Base-by-base conservation (phyloP, 352 stramenopile species). In the Globisporangium acanthophoron region DNA sequence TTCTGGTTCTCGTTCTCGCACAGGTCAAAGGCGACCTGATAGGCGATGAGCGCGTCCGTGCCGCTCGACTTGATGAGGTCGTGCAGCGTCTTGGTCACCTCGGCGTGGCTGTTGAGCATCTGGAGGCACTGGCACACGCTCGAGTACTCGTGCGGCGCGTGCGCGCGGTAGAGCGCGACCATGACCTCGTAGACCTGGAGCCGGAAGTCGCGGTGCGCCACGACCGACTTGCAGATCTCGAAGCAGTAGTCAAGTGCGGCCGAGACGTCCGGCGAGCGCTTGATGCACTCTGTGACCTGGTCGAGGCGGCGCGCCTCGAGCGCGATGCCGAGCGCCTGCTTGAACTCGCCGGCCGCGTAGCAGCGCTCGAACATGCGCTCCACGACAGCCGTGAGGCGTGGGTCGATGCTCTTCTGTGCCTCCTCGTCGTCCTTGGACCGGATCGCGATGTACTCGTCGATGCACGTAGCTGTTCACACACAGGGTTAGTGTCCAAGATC, bases 11-110 rank as follows among this genome's bases (percentile, higher is more conserved):
- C 97, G 55, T 96, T 98, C 71, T 99, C 97, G 15, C 96, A 87
- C 8, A 99, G 62, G 75, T 99, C 96, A 67, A 99, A 99, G 21
- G 92, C 97, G 15, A 99, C 85, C 67, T 99, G 97, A 69, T 97
- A 98, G 27, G 95, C 97, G 35, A 98, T 63, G 37, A 99, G 80
- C 37, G 69, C 80, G 59, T 92, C 72, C 50, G 91, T 68, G 27
- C 88, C 78, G 29, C 53, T 80, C 31, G 71, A 73, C 35, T 85
- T 79, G 31, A 98, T 60, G 24, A 98, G 80, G 20, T 88, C 61
- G 39, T 90, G 78, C 20, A 98, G 69, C 41, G 97, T 94, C 64
- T 90, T 82, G 46, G 86, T 87, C 24, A 94, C 87, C 63, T 95
- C 84, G 20, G 71, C 54, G 58, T 91, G 70, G 52, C 94, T 86